Base-by-base conservation (phyloP, 148 eudicot species). In the Arbutus unedo region DNA sequence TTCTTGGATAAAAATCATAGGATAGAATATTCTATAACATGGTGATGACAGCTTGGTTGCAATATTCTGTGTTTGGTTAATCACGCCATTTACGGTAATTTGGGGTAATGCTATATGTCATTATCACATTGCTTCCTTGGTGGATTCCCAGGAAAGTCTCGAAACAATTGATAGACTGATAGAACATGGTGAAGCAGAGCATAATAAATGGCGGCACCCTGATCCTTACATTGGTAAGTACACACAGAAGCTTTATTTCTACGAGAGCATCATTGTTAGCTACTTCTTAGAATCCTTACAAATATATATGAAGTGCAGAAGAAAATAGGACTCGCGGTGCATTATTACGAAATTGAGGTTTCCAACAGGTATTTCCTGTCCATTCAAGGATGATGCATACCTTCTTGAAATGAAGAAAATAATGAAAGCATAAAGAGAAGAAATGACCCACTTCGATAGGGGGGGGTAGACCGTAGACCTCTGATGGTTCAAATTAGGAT, bases 171-270 rank as follows among this genome's bases (percentile, higher is more conserved):
- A 94, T 84, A 88, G 92, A 82, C 80, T 96, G 93, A 94, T 94
- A 50, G 93, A 90, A 86, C 85, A 84, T 80, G 98, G 94, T 64
- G 99, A 94, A 88, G 91, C 98, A 83, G 51, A 82, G 56, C 83
- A 94, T 85, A 88, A 93, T 66, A 96, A 94, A 85, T 96, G 91
- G 90, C 82, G 96, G 74, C 99, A 96, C 83, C 99, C 99, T 85
- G 99, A 96, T 91, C 99, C 98, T 88, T 96, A 96, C 80, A 81
- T 90, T 80, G 97, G 99, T 96, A 85, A 86, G 90, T 88, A 45
- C 47, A 68, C 19, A 3, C 31, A 70, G 41, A 41, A 77, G 62
- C 60, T 73, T 59, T 7, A 38, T 68, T 70, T 21, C 19, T 57
- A 9, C 10, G 14, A 21, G 3, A 25, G 13, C 16, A 23, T 54